phyloP scores from a whole-genome alignment of 1,139 yeast species.

The Kodamaea plutei region DNA sequence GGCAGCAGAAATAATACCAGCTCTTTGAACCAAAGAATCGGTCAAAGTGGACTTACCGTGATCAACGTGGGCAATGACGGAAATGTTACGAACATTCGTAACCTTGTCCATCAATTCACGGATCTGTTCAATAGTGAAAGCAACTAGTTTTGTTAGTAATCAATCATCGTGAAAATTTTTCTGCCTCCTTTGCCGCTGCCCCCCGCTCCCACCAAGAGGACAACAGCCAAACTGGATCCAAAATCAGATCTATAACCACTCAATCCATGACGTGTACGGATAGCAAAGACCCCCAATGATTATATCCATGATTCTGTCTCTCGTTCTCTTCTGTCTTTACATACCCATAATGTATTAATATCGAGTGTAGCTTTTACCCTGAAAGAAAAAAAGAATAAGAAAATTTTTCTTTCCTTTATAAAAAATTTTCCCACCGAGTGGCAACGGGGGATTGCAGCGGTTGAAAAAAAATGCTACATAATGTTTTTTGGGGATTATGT shows the following conservation, averaged over 20 bases:
- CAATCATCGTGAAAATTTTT: background rate
- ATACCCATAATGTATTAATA: constrained; percentile 2
- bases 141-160: constrained; percentile 39
- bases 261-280: too few species aligned
- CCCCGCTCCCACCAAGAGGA: constrained; percentile 1
- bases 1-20: constrained; percentile 99
- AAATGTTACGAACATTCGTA: constrained; percentile 99
- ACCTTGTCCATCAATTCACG: constrained; percentile 99
- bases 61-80: constrained; percentile 99
- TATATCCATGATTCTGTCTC: too few species aligned
- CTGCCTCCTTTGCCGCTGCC: too few species aligned
- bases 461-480: constrained; percentile 1
- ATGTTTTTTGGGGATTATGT: constrained; percentile 2
- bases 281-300: too few species aligned
- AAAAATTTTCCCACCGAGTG: constrained; percentile 4
- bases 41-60: constrained; percentile 99
- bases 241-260: too few species aligned
- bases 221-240: background rate
- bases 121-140: constrained; percentile 87
- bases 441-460: background rate
- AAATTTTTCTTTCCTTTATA: constrained; percentile 15
- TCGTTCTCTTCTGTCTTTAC: too few species aligned
- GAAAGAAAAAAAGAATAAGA: constrained; percentile 15
- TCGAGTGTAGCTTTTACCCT: constrained; percentile 1
- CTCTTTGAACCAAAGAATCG: constrained; percentile 97